Base-by-base conservation (phyloP, 371 early-diverging fungal species). In the Mortierella sp. region DNA sequence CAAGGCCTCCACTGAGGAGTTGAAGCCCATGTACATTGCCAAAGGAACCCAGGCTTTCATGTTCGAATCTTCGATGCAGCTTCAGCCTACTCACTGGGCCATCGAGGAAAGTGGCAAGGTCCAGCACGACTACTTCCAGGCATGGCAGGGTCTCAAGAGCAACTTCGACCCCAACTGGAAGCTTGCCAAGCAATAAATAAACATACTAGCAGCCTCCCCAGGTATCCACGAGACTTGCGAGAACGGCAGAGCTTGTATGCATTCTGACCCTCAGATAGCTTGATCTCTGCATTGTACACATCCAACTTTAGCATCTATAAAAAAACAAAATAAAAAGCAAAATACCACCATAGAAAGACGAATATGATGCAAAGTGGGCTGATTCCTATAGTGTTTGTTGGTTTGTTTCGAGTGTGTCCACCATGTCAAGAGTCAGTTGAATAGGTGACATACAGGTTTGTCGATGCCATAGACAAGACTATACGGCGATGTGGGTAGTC, bases 41-140 rank as follows among this genome's bases (percentile, higher is more conserved):
- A 91, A 94, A 47, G 87, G 86, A 61, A 94, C 96, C 5, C 91
- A 94, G 87, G 93, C 98, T 0, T 98, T 98, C 84, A 98, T 98
- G 98, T 98, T 98, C 80, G 98, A 98, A 84, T 90, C 94, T 1
- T 89, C 88, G 64, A 87, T 94, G 78, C 93, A 94, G 88, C 85
- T 98, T 30, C 90, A 93, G 40, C 84, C 95, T 18, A 93, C 96
- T 20, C 87, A 87, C 64, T 98, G 97, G 98, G 98, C 96, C 5
- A 78, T 95, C 22, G 86, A 91, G 47, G 89, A 89, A 12, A 87
- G 88, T 51, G 88, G 89, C 26, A 90, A 93, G 79, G 89, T 94
- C n/a, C 94, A 95, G 75, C 86, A 88, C 26, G 90, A 95, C 73
- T 96, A 96, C 83, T 93, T 86, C 84, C 87, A 93, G 85, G 92